These are phyloP conservation scores for Pelargonium citronellum DNA, from an alignment of 441 rosid genomes.

Conservation along the genomic window DNA sequence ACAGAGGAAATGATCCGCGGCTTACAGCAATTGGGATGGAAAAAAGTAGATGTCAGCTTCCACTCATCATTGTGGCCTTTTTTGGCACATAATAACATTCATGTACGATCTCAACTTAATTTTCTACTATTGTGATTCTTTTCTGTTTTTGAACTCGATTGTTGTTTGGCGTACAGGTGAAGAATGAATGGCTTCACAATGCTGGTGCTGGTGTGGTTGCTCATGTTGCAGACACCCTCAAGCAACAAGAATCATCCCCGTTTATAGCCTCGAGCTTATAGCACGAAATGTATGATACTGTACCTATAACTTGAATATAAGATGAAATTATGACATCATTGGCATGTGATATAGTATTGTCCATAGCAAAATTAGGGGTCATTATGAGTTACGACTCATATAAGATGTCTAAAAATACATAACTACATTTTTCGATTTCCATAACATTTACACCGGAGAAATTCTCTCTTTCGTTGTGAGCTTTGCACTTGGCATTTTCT, in stretches of 20 bases:
- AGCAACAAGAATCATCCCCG: conserved; percentile 63
- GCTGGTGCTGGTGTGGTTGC: conserved; percentile 89
- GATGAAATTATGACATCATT: no score
- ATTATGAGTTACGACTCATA: no score
- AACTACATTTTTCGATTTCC: no score
- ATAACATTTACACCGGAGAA: no score
- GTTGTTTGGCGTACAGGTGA: conserved; percentile 44
- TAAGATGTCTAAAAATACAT: no score
- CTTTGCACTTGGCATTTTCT: no score
- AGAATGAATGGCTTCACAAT: conserved; percentile 73
- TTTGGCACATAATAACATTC: conserved; percentile 91
- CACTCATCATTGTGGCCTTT: conserved; percentile 87
- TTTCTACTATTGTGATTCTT: background rate
- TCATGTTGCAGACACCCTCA: conserved; percentile 85
- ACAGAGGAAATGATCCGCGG: conserved; percentile 91
- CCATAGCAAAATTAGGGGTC: no score
- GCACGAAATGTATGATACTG: conserved; percentile 8
- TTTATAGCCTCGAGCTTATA: conserved; percentile 57
- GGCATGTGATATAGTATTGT: no score
- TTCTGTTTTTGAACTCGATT: background rate
- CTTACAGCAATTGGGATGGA: conserved; percentile 84
- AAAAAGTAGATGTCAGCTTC: conserved; percentile 89
- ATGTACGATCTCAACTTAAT: conserved; percentile 32
- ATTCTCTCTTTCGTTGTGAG: no score
- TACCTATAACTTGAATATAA: no score